phyloP scores from a whole-genome alignment of 495 filamentous ascomycete species.

The Penicillium antarcticum region DNA sequence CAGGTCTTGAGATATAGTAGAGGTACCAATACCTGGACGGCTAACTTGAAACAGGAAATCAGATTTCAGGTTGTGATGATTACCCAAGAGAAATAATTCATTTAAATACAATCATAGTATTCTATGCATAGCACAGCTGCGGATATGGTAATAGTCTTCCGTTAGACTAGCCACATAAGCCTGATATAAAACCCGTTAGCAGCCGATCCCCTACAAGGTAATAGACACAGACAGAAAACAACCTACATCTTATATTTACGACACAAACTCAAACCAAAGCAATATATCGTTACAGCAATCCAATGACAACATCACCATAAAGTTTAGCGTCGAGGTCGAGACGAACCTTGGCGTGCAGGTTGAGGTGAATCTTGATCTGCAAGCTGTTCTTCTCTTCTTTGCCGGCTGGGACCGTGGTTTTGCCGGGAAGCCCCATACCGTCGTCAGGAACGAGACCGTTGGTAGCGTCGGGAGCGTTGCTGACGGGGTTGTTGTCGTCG shows the following conservation, averaged over 20 bases:
- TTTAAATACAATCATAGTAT: too few species aligned
- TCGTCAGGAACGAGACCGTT: background rate
- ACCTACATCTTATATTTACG: background rate
- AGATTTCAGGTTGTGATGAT: too few species aligned
- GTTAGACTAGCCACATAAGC: too few species aligned
- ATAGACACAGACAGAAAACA: too few species aligned
- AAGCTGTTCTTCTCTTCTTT: conserved; percentile 15
- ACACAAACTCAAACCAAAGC: background rate
- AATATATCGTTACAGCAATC: conserved; percentile 16
- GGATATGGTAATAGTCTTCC: too few species aligned
- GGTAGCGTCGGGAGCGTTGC: background rate
- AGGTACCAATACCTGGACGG: too few species aligned
- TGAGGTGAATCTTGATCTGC: conserved; percentile 24
- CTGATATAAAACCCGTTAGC: too few species aligned
- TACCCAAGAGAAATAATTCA: too few species aligned
- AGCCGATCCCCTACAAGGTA: too few species aligned
- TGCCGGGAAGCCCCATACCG: conserved; percentile 9
- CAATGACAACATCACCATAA: conserved; percentile 23
- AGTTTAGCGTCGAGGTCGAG: conserved; percentile 22
- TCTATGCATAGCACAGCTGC: too few species aligned
- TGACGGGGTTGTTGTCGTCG: conserved; percentile 5
- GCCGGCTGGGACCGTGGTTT: background rate
- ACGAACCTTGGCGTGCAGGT: conserved; percentile 22
- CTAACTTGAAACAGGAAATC: too few species aligned
- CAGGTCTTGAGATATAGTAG: too few species aligned